Conservation (phyloP, 202 grass and related monocot species). For the Cymbopogon flexuosus region DNA sequence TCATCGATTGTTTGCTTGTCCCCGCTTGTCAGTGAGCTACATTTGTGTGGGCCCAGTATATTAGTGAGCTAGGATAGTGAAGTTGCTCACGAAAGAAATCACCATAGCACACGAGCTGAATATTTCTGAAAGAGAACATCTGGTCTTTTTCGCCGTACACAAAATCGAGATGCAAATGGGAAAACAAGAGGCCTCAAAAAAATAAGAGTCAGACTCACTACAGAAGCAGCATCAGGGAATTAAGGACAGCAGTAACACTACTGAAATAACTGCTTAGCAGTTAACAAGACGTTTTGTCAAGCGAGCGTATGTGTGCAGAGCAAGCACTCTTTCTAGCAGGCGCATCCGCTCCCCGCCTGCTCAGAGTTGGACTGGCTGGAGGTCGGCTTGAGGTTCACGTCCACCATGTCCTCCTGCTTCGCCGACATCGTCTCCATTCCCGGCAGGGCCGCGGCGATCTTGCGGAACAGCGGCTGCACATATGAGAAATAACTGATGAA, state of each 20-base stretch:
- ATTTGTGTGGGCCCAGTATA: not conserved
- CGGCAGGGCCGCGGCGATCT: constrained; percentile 59
- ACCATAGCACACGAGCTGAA: not conserved
- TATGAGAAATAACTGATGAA: not conserved
- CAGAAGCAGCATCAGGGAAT: not conserved
- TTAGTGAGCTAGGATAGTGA: not conserved
- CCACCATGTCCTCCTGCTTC: constrained; percentile 63
- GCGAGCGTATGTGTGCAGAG: not conserved
- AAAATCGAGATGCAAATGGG: not conserved
- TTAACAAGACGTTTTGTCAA: not conserved
- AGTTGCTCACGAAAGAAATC: not conserved
- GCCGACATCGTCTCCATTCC: constrained; percentile 66
- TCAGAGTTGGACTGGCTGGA: constrained; percentile 24
- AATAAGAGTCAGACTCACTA: not conserved
- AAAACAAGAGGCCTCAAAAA: no score
- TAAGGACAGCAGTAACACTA: no score
- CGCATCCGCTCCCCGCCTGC: constrained; percentile 43
- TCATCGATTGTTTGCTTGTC: not conserved
- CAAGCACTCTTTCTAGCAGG: constrained; percentile 36
- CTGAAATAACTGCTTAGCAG: not conserved
- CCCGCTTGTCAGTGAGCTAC: not conserved
- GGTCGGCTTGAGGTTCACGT: constrained; percentile 57
- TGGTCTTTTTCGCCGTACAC: not conserved
- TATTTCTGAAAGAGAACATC: not conserved
- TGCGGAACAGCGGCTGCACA: constrained; percentile 55